Conservation (phyloP, 192 early-diverging fungal species). For the Funneliformis geosporum region DNA sequence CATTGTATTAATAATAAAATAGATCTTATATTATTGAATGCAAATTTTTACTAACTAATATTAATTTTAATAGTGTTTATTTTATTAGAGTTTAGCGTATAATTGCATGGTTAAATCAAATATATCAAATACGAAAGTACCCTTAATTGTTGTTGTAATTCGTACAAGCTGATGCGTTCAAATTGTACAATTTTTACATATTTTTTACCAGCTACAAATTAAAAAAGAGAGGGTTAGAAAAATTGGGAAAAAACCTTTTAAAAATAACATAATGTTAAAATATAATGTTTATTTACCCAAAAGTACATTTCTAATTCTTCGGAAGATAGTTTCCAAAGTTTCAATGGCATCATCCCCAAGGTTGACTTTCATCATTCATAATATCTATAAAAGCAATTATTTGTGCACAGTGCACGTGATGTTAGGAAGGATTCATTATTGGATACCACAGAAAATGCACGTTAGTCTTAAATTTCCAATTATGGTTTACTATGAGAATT, state of each 20-base stretch:
- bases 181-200: slow-evolving; percentile 61
- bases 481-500: too few relatives aligned
- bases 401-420: neutral
- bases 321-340: slow-evolving; percentile 41
- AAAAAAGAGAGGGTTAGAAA: neutral
- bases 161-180: slow-evolving; percentile 55
- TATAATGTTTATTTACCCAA: slow-evolving; percentile 33
- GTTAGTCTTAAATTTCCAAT: too few relatives aligned
- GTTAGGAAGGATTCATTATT: neutral
- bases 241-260: neutral
- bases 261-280: neutral
- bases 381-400: slow-evolving; percentile 34
- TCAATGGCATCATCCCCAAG: slow-evolving; percentile 46
- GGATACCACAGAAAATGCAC: too few relatives aligned
- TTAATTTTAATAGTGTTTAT: too few relatives aligned
- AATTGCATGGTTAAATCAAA: slow-evolving; percentile 55
- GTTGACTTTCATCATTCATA: slow-evolving; percentile 44
- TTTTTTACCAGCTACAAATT: slow-evolving; percentile 53
- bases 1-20: too few relatives aligned
- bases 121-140: slow-evolving; percentile 56
- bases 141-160: slow-evolving; percentile 57
- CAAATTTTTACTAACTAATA: too few relatives aligned
- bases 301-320: slow-evolving; percentile 43
- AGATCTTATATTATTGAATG: too few relatives aligned
- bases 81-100: too few relatives aligned